Evolutionary conservation across 2,329 filamentous ascomycete genomes (phyloP).

Genomic region (Fusarium sublunatum): DNA sequence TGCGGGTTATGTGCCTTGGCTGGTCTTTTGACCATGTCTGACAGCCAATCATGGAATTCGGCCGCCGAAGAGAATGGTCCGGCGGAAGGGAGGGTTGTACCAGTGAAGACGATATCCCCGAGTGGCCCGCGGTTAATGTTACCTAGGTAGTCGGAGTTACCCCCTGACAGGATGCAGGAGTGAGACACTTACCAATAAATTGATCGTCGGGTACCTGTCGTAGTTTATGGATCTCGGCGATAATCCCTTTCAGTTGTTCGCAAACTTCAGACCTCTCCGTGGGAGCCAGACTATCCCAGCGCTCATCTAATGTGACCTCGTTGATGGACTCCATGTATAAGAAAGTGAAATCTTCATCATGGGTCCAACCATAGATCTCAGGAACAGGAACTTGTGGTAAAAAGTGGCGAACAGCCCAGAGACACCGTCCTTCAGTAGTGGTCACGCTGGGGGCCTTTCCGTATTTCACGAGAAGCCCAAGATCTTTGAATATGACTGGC

Average conservation of each 20-base stretch:
- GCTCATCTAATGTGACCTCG: slow-evolving; percentile 9
- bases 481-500: slow-evolving; percentile 10
- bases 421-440: neutral
- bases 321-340: slow-evolving; percentile 20
- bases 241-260: neutral
- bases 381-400: slow-evolving; percentile 26
- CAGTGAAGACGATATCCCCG: slow-evolving; percentile 13
- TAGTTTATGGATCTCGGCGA: neutral
- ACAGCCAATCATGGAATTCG: slow-evolving; percentile 29
- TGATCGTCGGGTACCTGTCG: slow-evolving; percentile 9
- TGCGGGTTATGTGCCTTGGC: neutral
- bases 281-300: slow-evolving; percentile 3
- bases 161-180: too few species aligned
- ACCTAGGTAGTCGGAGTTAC: too few species aligned
- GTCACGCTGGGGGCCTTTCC: neutral
- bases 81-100: slow-evolving; percentile 3
- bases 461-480: slow-evolving; percentile 30
- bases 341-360: slow-evolving; percentile 1
- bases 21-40: slow-evolving; percentile 9
- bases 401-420: neutral
- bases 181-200: slow-evolving; percentile 22
- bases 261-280: slow-evolving; percentile 6
- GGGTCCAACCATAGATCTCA: slow-evolving; percentile 28
- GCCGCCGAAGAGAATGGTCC: slow-evolving; percentile 15
- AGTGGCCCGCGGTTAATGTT: slow-evolving; percentile 17